Percentiles rank a stretch among this genome's conserved stretches.
Conservation (phyloP, 1,284 basidiomycete species). For the Porodaedalea pini region DNA sequence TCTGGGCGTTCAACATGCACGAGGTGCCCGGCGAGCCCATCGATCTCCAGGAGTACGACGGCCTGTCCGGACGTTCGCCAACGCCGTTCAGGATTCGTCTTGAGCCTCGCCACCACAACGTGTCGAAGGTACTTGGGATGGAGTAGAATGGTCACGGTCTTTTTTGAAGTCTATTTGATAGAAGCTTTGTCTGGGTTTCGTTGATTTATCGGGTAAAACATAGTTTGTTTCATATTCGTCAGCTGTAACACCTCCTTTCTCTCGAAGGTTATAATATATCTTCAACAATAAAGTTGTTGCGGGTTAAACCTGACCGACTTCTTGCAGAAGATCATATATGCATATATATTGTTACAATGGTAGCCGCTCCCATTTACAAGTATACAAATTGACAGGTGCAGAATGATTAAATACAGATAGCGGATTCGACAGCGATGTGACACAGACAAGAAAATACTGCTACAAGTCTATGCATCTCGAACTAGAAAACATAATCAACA, state of each 20-base stretch:
- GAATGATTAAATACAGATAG: neutral
- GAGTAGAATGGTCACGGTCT: no score
- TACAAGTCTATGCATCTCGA: neutral
- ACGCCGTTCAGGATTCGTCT: conserved; percentile 30
- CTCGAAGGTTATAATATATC: neutral
- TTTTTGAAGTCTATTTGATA: no score
- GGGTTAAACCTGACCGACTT: neutral
- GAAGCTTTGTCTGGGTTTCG: no score
- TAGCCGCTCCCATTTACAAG: no score
- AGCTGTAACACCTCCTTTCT: no score
- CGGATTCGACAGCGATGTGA: neutral
- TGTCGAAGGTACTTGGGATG: conserved; percentile 3
- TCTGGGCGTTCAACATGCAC: conserved; percentile 22
- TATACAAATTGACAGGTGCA: neutral
- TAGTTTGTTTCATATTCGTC: no score
- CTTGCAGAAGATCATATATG: neutral
- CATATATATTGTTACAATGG: no score
- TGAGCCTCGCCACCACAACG: conserved; percentile 22
- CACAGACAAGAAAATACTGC: neutral
- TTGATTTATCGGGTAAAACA: no score
- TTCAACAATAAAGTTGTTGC: neutral
- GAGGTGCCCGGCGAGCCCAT: conserved; percentile 33
- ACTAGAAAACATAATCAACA: no score
- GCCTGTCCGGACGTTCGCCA: conserved; percentile 34
- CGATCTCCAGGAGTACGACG: conserved; percentile 35